phyloP scores from a whole-genome alignment of 2,329 filamentous ascomycete genomes.

The Metarhizium humberi region DNA sequence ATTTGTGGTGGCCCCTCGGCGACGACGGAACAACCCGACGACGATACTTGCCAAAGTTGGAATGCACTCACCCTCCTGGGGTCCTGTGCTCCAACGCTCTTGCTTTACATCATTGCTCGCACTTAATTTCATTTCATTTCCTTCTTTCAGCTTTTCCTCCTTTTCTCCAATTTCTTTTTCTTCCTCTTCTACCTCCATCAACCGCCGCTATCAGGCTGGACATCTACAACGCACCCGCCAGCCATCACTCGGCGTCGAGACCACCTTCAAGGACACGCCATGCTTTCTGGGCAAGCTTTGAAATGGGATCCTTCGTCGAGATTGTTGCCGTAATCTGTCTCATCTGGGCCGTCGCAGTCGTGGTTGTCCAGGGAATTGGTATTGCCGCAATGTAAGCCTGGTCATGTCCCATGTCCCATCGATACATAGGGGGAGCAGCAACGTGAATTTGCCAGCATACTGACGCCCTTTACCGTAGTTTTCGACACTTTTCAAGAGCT shows the following conservation, averaged over 20 bases:
- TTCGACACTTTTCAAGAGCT: conserved; percentile 41
- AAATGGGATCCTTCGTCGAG: conserved; percentile 23
- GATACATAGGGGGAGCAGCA: neutral
- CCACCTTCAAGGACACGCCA: conserved; percentile 1
- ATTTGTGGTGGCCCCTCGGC: too few relatives aligned
- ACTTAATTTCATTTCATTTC: too few relatives aligned
- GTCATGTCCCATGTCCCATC: neutral
- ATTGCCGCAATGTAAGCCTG: conserved; percentile 43
- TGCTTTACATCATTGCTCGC: neutral
- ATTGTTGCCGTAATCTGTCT: conserved; percentile 37
- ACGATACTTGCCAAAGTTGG: neutral
- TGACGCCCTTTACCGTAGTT: conserved; percentile 22
- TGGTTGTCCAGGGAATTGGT: conserved; percentile 47
- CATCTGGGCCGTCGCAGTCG: conserved; percentile 42
- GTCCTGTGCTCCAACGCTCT: neutral
- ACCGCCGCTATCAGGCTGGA: neutral
- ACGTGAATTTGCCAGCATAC: neutral
- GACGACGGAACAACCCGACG: neutral
- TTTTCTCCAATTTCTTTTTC: neutral
- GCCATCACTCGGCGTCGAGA: neutral
- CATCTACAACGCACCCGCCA: neutral
- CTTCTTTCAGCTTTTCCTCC: neutral
- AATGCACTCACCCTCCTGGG: neutral
- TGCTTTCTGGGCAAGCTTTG: conserved; percentile 4
- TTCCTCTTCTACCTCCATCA: neutral